Evolutionary conservation across 805 yeast species (phyloP).

Genomic region (Nakazawaea siamensis): DNA sequence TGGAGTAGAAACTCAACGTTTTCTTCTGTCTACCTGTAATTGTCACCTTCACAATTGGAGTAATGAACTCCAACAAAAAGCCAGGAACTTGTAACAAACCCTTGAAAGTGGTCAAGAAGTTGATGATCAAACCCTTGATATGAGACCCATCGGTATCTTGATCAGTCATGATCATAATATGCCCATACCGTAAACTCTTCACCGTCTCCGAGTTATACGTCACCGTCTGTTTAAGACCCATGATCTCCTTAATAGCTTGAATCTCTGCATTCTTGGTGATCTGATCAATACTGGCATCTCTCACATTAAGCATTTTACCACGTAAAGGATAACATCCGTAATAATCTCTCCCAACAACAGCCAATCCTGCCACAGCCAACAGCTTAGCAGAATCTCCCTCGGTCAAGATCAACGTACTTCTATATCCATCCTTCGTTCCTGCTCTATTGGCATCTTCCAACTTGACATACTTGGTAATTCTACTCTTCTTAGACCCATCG

Average conservation of each 20-base stretch:
- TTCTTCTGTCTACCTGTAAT: conserved; percentile 49
- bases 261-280: conserved; percentile 89
- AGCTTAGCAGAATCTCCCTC: conserved; percentile 97
- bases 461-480: conserved; percentile 85
- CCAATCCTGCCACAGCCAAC: conserved; percentile 85
- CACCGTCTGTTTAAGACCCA: conserved; percentile 92
- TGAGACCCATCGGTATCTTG: conserved; percentile 99
- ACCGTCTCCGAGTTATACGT: conserved; percentile 54
- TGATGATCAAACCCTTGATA: conserved; percentile 90
- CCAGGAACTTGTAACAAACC: conserved; percentile 89
- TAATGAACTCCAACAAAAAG: conserved; percentile 85
- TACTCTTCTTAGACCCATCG: conserved; percentile 77
- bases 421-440: conserved; percentile 86
- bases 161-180: conserved; percentile 98
- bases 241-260: conserved; percentile 89
- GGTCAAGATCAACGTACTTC: conserved; percentile 87
- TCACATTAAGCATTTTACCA: conserved; percentile 90
- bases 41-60: conserved; percentile 92
- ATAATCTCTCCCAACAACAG: conserved; percentile 90
- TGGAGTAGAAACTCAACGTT: conserved; percentile 72
- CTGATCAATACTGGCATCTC: conserved; percentile 97
- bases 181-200: conserved; percentile 82
- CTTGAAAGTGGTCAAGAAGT: conserved; percentile 87
- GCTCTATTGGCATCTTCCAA: conserved; percentile 95
- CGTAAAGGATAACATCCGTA: conserved; percentile 94